Conservation (phyloP, 441 rosid species). For the Biscutella laevigata region DNA sequence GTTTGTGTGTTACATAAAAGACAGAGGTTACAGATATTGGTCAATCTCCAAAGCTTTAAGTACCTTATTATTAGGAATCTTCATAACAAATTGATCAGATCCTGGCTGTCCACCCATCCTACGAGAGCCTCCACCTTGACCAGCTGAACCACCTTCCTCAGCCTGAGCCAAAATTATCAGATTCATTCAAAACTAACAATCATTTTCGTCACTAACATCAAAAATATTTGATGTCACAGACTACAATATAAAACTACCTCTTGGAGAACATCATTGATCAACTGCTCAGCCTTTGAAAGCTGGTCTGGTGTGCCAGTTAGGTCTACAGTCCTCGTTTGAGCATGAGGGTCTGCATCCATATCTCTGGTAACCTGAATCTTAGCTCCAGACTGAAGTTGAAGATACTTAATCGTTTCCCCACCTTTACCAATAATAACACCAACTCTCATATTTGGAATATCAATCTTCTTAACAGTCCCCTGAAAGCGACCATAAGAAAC, state of each 20-base stretch:
- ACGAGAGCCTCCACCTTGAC: slow-evolving; percentile 50
- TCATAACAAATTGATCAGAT: slow-evolving; percentile 67
- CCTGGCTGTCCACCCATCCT: slow-evolving; percentile 73
- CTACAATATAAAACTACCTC: slow-evolving; percentile 38
- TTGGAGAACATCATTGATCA: slow-evolving; percentile 81
- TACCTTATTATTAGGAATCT: slow-evolving; percentile 85
- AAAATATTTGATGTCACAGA: too few species aligned
- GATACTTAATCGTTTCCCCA: slow-evolving; percentile 92
- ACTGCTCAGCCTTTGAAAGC: slow-evolving; percentile 76
- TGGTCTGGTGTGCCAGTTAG: slow-evolving; percentile 76
- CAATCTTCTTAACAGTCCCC: slow-evolving; percentile 75
- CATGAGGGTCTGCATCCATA: slow-evolving; percentile 77
- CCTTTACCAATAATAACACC: slow-evolving; percentile 96
- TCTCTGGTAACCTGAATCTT: slow-evolving; percentile 97
- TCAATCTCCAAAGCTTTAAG: background rate
- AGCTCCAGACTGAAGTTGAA: slow-evolving; percentile 88
- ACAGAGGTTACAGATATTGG: background rate
- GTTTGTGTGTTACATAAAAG: slow-evolving; percentile 21
- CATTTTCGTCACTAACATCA: background rate
- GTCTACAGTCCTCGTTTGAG: slow-evolving; percentile 63
- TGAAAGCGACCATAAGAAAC: slow-evolving; percentile 62
- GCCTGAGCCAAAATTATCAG: slow-evolving; percentile 43
- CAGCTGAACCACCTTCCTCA: slow-evolving; percentile 70
- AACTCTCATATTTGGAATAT: slow-evolving; percentile 84
- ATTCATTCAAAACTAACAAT: background rate